Conservation (phyloP, 768 basidiomycete species). For the Austroboletus festivus region DNA sequence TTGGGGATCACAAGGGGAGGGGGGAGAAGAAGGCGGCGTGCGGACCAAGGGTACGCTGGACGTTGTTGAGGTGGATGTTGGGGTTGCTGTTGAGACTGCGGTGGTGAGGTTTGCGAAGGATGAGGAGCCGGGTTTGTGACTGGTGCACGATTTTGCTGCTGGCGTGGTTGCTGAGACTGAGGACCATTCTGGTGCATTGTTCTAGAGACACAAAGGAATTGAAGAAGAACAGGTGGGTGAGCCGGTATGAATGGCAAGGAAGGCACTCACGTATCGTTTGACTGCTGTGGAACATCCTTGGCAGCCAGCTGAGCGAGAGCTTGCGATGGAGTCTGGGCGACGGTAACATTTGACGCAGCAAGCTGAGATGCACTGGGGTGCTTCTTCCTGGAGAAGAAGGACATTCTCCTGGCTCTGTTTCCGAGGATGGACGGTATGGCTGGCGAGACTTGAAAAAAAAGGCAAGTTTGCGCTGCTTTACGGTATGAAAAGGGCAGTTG, state of each 20-base stretch:
- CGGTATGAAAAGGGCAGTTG: constrained; percentile 8
- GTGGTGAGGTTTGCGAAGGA: constrained; percentile 29
- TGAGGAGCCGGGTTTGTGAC: constrained; percentile 29
- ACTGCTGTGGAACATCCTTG: constrained; percentile 28
- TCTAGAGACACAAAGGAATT: constrained; percentile 3
- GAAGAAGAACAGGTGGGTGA: constrained; percentile 3
- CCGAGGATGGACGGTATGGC: constrained; percentile 70
- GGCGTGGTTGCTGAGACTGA: constrained; percentile 35
- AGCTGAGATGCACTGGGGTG: constrained; percentile 50
- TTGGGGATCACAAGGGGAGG: constrained; percentile 65
- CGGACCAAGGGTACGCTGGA: constrained; percentile 81
- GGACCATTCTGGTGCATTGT: constrained; percentile 23
- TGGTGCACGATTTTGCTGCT: constrained; percentile 35
- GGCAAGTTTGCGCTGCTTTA: constrained; percentile 11
- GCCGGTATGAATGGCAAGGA: neutral
- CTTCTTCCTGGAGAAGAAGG: constrained; percentile 92
- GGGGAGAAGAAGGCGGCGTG: constrained; percentile 65
- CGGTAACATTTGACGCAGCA: constrained; percentile 45
- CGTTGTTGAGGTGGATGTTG: constrained; percentile 40
- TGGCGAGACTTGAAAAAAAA: constrained; percentile 30
- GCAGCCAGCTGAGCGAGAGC: constrained; percentile 58
- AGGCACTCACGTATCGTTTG: constrained; percentile 37
- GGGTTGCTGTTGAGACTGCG: constrained; percentile 33
- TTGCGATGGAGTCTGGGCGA: constrained; percentile 63
- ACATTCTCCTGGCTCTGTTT: constrained; percentile 72